Percentiles rank a stretch among this genome's conserved stretches.
Evolutionary conservation across 179 eudicot species (phyloP).

Genomic region (Patellifolia procumbens): DNA sequence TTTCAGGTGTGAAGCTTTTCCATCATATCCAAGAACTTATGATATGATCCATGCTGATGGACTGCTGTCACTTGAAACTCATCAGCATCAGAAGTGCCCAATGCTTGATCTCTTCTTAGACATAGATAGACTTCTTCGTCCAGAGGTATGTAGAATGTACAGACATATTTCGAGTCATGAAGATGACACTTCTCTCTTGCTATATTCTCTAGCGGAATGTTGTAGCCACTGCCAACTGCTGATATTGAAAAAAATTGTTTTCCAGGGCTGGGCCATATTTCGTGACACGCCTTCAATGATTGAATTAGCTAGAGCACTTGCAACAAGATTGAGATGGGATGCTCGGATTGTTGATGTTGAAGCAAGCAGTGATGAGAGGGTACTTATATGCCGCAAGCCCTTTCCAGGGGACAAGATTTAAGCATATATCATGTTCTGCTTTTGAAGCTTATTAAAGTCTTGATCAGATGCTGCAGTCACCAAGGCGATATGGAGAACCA

Average conservation of each 20-base stretch:
- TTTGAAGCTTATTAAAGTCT: background rate
- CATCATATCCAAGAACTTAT: constrained; percentile 91
- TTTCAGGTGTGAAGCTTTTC: constrained; percentile 90
- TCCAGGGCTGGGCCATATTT: constrained; percentile 91
- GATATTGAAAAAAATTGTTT: background rate
- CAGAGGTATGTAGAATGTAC: constrained; percentile 63
- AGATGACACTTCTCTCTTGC: background rate
- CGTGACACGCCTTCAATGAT: constrained; percentile 65
- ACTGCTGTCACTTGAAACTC: constrained; percentile 68
- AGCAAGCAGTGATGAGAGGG: constrained; percentile 67
- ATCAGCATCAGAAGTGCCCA: constrained; percentile 56
- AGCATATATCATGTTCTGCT: constrained; percentile 20
- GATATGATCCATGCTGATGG: constrained; percentile 94
- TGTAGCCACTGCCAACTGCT: background rate
- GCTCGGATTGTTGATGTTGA: constrained; percentile 83
- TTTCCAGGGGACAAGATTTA: constrained; percentile 33
- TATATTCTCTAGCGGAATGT: background rate
- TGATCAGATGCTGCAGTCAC: background rate
- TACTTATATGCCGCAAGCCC: constrained; percentile 96
- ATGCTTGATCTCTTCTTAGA: constrained; percentile 71
- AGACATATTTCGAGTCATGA: background rate
- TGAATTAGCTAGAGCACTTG: constrained; percentile 67
- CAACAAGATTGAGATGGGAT: constrained; percentile 83
- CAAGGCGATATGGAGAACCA: constrained; percentile 6
- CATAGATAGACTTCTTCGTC: constrained; percentile 94